These are phyloP conservation scores for Talaromyces sp. DNA, from an alignment of 2,329 filamentous ascomycete genomes.

Conservation along the genomic window DNA sequence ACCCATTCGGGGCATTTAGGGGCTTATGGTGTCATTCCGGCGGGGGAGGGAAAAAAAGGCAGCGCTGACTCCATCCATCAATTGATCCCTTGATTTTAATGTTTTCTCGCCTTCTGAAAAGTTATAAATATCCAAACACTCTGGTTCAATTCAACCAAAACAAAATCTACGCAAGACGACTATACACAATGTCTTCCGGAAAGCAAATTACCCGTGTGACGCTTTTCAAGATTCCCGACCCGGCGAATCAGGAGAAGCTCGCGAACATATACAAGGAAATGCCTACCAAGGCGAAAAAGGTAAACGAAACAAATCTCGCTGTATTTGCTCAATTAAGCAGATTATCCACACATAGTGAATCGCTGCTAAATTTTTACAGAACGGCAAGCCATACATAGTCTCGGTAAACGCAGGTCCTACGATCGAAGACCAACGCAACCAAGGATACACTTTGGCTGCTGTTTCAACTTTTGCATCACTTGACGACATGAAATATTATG, in stretches of 20 bases:
- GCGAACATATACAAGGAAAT: slow-evolving; percentile 2
- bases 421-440: slow-evolving; percentile 53
- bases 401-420: slow-evolving; percentile 50
- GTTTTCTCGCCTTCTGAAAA: neutral
- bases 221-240: slow-evolving; percentile 6
- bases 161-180: neutral
- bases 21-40: no score
- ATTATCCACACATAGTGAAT: neutral
- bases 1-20: neutral
- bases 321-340: neutral
- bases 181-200: neutral
- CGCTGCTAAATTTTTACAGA: slow-evolving; percentile 37
- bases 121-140: neutral
- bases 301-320: neutral
- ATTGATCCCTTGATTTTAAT: neutral
- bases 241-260: slow-evolving; percentile 2
- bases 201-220: slow-evolving; percentile 3
- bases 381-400: slow-evolving; percentile 65
- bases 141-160: neutral
- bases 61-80: neutral
- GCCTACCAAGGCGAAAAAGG: slow-evolving; percentile 1
- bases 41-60: neutral
- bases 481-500: slow-evolving; percentile 67
- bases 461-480: slow-evolving; percentile 58
- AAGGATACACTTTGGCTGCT: slow-evolving; percentile 61